Percentiles rank a stretch among this genome's conserved stretches.
These are phyloP conservation scores for Ligustrum vulgare DNA, from an alignment of 257 asterid species.

Conservation along the genomic window DNA sequence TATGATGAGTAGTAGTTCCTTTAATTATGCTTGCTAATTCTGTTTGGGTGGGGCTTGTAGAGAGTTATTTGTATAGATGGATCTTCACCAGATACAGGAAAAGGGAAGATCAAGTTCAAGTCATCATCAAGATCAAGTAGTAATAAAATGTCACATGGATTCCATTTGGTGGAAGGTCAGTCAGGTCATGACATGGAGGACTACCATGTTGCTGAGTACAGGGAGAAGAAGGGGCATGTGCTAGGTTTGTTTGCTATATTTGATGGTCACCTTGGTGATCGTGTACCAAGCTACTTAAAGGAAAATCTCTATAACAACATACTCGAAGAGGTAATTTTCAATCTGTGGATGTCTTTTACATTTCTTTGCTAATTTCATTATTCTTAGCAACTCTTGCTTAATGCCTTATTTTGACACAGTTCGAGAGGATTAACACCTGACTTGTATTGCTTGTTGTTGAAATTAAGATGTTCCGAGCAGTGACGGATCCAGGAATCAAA, in stretches of 20 bases:
- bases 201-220: conserved; percentile 74
- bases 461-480: background rate
- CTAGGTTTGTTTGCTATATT: conserved; percentile 81
- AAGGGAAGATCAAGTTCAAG: conserved; percentile 60
- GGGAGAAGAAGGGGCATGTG: conserved; percentile 46
- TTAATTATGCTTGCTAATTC: conserved; percentile 1
- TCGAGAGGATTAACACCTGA: background rate
- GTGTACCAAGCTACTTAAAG: conserved; percentile 67
- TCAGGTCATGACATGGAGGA: conserved; percentile 89
- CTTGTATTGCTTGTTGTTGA: background rate
- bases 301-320: conserved; percentile 70
- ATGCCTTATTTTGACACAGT: background rate
- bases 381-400: background rate
- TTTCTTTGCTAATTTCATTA: background rate
- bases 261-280: conserved; percentile 80
- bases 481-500: too few relatives aligned
- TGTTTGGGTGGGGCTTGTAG: conserved; percentile 34
- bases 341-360: background rate
- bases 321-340: conserved; percentile 57
- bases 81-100: conserved; percentile 66
- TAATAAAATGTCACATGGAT: conserved; percentile 60
- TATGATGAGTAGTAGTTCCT: background rate
- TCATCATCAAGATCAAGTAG: conserved; percentile 27
- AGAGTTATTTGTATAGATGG: conserved; percentile 45
- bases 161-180: conserved; percentile 68